phyloP scores from a whole-genome alignment of 306 rosid species.

The Hippophae tibetana region DNA sequence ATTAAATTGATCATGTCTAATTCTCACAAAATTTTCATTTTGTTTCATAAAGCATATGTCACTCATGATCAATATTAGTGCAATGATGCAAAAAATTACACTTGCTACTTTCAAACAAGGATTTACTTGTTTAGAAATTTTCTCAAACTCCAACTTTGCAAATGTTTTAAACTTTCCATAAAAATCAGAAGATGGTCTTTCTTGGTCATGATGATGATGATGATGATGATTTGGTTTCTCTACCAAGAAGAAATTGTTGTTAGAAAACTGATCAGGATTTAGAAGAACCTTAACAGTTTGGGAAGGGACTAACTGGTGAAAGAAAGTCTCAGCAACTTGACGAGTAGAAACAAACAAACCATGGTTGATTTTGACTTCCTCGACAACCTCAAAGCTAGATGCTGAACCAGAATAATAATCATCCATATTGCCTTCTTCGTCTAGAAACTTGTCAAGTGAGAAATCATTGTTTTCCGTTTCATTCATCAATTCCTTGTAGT shows the following conservation, averaged over 20 bases:
- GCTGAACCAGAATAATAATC: conserved; percentile 43
- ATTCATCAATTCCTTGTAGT: too few species aligned
- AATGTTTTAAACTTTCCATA: conserved; percentile 17
- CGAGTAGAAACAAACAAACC: conserved; percentile 67
- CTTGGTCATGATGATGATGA: not conserved
- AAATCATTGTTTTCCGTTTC: conserved; percentile 30
- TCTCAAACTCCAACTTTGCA: conserved; percentile 23
- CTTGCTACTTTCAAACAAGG: conserved; percentile 33
- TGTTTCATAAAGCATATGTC: conserved; percentile 22
- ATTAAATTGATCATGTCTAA: conserved; percentile 4
- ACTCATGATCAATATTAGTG: conserved; percentile 34
- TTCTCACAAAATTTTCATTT: conserved; percentile 16
- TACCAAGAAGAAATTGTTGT: conserved; percentile 12
- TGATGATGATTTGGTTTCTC: conserved; percentile 20
- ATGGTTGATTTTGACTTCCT: conserved; percentile 58
- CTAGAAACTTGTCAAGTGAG: conserved; percentile 47
- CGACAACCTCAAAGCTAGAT: conserved; percentile 68
- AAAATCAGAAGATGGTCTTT: conserved; percentile 12
- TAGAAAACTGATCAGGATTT: conserved; percentile 31
- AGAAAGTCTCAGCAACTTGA: conserved; percentile 67
- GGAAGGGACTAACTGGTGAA: conserved; percentile 74
- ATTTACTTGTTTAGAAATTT: conserved; percentile 17
- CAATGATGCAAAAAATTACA: conserved; percentile 25
- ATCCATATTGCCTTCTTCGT: conserved; percentile 39
- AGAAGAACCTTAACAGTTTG: conserved; percentile 63